Conservation (phyloP, 2,329 filamentous ascomycete genomes). For the Phyllosticta citribraziliensis region DNA sequence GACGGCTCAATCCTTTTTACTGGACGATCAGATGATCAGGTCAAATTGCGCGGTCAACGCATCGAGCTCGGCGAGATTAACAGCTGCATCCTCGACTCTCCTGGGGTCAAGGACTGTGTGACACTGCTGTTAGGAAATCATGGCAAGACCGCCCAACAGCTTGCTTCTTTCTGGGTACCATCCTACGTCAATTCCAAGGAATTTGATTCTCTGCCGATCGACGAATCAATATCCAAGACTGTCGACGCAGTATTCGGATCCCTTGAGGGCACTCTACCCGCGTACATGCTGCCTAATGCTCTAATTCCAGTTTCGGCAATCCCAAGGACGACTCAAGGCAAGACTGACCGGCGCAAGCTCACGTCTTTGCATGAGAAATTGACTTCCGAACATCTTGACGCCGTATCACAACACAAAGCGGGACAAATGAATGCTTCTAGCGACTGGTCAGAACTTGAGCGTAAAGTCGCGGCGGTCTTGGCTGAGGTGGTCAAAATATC, state of each 20-base stretch:
- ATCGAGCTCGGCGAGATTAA: conserved; percentile 73
- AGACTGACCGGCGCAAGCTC: conserved; percentile 55
- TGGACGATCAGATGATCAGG: conserved; percentile 66
- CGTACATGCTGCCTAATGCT: conserved; percentile 71
- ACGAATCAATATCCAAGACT: conserved; percentile 18
- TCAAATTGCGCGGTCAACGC: conserved; percentile 72
- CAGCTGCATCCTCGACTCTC: conserved; percentile 45
- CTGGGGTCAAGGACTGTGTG: conserved; percentile 49
- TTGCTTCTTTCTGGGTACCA: conserved; percentile 63
- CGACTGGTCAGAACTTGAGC: conserved; percentile 48
- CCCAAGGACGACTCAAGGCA: conserved; percentile 65
- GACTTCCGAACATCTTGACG: conserved; percentile 35
- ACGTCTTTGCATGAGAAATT: conserved; percentile 39
- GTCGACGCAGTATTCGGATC: conserved; percentile 41
- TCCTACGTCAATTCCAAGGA: conserved; percentile 11
- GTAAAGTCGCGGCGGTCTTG: conserved; percentile 45
- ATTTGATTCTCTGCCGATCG: conserved; percentile 32
- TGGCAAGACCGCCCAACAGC: conserved; percentile 35
- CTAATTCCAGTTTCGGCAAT: conserved; percentile 60
- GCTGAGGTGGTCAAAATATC: conserved; percentile 40
- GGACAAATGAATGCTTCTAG: conserved; percentile 26
- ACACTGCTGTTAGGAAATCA: conserved; percentile 47
- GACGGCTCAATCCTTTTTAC: conserved; percentile 66
- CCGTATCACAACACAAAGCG: conserved; percentile 23
- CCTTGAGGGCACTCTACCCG: conserved; percentile 49